phyloP scores from a whole-genome alignment of 805 yeast species.

The Tetrapisispora taiwanensis region DNA sequence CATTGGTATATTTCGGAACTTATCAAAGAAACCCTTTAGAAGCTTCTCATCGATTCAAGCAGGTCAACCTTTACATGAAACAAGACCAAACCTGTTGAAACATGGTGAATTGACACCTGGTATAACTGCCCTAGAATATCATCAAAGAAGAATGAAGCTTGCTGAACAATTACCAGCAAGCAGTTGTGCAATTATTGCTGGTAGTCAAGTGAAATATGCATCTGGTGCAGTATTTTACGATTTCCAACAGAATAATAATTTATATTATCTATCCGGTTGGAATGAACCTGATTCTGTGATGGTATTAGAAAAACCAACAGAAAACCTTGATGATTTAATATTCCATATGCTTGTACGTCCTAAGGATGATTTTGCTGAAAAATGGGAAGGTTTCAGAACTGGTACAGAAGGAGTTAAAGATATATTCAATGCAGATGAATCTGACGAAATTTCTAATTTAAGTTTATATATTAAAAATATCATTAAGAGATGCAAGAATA shows the following conservation, averaged over 20 bases:
- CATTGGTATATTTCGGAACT: background rate
- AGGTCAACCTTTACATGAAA: conserved; percentile 85
- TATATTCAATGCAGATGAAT: conserved; percentile 78
- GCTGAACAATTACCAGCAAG: conserved; percentile 47
- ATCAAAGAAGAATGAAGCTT: conserved; percentile 53
- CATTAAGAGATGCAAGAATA: conserved; percentile 37
- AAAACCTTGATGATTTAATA: conserved; percentile 41
- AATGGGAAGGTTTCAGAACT: conserved; percentile 92
- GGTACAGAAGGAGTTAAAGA: conserved; percentile 77
- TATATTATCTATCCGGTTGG: conserved; percentile 86
- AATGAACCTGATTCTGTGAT: conserved; percentile 76
- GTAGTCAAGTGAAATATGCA: conserved; percentile 63
- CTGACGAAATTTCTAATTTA: conserved; percentile 32
- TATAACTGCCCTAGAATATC: conserved; percentile 75
- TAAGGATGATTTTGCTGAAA: conserved; percentile 63
- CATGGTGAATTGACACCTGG: conserved; percentile 85
- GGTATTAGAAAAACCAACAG: conserved; percentile 51
- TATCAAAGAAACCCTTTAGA: conserved; percentile 13
- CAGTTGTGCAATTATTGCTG: conserved; percentile 68
- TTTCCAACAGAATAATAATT: conserved; percentile 85
- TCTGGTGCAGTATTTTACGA: conserved; percentile 87
- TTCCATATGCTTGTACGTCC: conserved; percentile 83
- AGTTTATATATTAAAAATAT: conserved; percentile 36
- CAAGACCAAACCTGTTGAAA: conserved; percentile 63
- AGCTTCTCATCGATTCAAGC: conserved; percentile 29